phyloP scores from a whole-genome alignment of 108 stramenopile species.

The Fistulifera pelliculosa region DNA sequence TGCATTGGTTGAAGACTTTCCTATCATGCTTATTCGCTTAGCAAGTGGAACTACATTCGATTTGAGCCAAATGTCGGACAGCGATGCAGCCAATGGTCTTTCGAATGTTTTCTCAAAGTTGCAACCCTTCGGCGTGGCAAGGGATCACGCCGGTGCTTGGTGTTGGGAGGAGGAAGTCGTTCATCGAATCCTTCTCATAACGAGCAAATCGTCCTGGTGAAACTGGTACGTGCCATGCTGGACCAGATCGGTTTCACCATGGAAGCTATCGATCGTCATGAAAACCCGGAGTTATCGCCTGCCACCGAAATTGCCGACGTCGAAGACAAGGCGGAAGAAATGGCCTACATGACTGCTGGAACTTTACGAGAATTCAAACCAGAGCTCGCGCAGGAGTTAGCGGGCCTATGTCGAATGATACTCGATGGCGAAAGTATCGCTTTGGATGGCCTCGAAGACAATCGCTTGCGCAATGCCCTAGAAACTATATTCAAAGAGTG shows the following conservation, averaged over 20 bases:
- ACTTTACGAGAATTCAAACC: background rate
- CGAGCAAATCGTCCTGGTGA: conserved; percentile 23
- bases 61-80: conserved; percentile 29
- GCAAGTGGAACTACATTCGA: conserved; percentile 39
- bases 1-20: conserved; percentile 23
- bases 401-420: conserved; percentile 48
- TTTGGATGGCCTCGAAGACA: conserved; percentile 65
- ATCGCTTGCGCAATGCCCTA: conserved; percentile 39
- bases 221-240: conserved; percentile 43
- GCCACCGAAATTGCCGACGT: background rate
- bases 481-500: conserved; percentile 45
- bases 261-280: conserved; percentile 22
- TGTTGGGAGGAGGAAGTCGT: conserved; percentile 20
- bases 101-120: conserved; percentile 17
- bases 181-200: conserved; percentile 2
- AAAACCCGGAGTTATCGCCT: background rate
- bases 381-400: conserved; percentile 33
- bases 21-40: conserved; percentile 37
- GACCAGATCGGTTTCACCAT: conserved; percentile 60
- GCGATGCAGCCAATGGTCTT: conserved; percentile 10
- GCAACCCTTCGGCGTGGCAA: conserved; percentile 19
- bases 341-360: background rate
- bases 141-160: conserved; percentile 17
- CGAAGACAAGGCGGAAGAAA: background rate
- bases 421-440: conserved; percentile 58